phyloP scores from a whole-genome alignment of 495 filamentous ascomycete genomes.

The Cudoniella acicularis region DNA sequence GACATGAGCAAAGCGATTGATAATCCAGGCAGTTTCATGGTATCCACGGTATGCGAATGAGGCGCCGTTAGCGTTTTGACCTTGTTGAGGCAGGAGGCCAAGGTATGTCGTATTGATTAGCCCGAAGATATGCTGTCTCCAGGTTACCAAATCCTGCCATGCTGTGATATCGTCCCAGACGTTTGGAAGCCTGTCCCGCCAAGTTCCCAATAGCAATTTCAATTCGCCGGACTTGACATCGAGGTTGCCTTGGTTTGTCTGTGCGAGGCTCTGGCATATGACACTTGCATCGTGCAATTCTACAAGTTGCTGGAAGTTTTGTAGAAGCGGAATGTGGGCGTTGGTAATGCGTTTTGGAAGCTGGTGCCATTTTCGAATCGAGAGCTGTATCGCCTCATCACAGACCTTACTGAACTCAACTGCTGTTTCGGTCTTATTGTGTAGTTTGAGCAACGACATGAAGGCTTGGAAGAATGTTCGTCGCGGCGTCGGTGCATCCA shows the following conservation, averaged over 20 bases:
- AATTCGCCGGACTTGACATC: slow-evolving; percentile 94
- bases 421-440: slow-evolving; percentile 76
- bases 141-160: slow-evolving; percentile 98
- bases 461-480: slow-evolving; percentile 97
- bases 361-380: slow-evolving; percentile 97
- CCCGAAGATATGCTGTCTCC: slow-evolving; percentile 98
- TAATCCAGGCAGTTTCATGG: slow-evolving; percentile 99
- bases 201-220: slow-evolving; percentile 89
- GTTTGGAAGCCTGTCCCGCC: slow-evolving; percentile 94
- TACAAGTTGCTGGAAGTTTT: slow-evolving; percentile 98
- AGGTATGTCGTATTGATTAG: slow-evolving; percentile 95
- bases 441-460: slow-evolving; percentile 89
- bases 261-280: slow-evolving; percentile 82
- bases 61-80: slow-evolving; percentile 69
- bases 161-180: slow-evolving; percentile 99
- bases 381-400: slow-evolving; percentile 94
- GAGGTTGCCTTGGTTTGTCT: slow-evolving; percentile 79
- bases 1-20: slow-evolving; percentile 97
- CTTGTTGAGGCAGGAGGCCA: slow-evolving; percentile 73
- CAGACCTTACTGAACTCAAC: slow-evolving; percentile 84
- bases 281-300: slow-evolving; percentile 97
- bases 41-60: slow-evolving; percentile 96
- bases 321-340: slow-evolving; percentile 89
- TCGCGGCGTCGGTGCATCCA: slow-evolving; percentile 92
- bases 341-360: slow-evolving; percentile 89